phyloP scores from a whole-genome alignment of 257 asterid genomes.

The Knoxia roxburghii region DNA sequence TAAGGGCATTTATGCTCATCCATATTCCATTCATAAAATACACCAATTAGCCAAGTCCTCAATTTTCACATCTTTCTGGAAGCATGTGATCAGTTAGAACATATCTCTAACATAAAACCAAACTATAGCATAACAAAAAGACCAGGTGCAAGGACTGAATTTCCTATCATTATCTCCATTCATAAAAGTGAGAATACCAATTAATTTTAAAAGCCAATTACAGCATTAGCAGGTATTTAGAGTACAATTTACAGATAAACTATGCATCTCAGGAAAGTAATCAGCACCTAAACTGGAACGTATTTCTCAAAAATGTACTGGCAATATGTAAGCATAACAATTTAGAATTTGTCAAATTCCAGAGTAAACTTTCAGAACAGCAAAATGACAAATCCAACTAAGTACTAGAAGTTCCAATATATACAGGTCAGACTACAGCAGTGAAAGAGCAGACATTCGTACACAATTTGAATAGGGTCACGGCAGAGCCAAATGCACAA shows the following conservation, averaged over 20 bases:
- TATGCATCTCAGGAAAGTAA: no score
- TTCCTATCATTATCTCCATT: neutral
- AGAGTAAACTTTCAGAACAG: neutral
- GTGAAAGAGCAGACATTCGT: neutral
- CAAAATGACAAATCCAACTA: neutral
- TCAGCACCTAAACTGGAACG: neutral
- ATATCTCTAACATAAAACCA: conserved; percentile 5
- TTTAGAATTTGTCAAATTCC: neutral
- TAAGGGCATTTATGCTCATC: neutral
- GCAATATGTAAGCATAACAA: neutral
- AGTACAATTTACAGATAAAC: no score
- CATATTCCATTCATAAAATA: neutral
- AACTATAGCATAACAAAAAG: no score
- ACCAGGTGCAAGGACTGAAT: neutral
- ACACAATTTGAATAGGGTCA: neutral
- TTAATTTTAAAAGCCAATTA: neutral
- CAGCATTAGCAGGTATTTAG: no score
- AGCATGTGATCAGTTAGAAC: neutral
- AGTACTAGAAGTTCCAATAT: neutral
- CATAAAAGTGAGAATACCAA: neutral
- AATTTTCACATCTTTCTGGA: neutral
- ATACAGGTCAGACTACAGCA: conserved; percentile 5
- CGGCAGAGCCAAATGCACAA: conserved; percentile 1
- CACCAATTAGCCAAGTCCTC: neutral
- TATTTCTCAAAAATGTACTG: neutral